These are phyloP conservation scores for Tetrapisispora namnaoensis DNA, from an alignment of 805 yeast species.

Conservation along the genomic window DNA sequence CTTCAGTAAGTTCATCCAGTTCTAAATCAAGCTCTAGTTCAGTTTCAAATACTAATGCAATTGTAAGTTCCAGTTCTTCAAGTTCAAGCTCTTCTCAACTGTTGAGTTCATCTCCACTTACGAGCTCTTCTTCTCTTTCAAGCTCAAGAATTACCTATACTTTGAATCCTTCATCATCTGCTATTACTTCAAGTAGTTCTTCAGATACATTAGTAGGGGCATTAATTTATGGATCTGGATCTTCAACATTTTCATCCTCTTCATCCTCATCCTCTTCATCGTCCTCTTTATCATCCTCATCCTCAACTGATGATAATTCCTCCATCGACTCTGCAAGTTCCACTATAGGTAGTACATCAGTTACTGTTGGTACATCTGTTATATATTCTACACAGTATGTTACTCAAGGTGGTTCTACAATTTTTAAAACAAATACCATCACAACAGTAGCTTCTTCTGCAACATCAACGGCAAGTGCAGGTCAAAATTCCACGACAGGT, in stretches of 20 bases:
- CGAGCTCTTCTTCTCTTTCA: constrained; percentile 6
- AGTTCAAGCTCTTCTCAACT: constrained; percentile 5
- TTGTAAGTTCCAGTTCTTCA: not conserved
- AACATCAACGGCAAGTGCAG: constrained; percentile 6
- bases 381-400: constrained; percentile 17
- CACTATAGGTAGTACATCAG: not conserved
- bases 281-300: not conserved
- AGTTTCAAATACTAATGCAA: not conserved
- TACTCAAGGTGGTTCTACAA: constrained; percentile 25
- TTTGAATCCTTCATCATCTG: not conserved
- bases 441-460: constrained; percentile 15
- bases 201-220: constrained; percentile 7
- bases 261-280: not conserved
- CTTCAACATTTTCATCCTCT: not conserved
- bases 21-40: not conserved
- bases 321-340: too few species aligned
- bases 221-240: not conserved
- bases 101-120: not conserved
- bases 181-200: constrained; percentile 13
- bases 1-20: constrained; percentile 6
- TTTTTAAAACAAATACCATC: constrained; percentile 21
- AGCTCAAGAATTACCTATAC: constrained; percentile 4
- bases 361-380: constrained; percentile 9
- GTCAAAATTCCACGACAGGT: constrained; percentile 4
- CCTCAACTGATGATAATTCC: not conserved